A percentile compares a stretch with the other conserved stretches of the same genome.
phyloP scores from a whole-genome alignment of 176 grass and related monocot genomes.

The Urochloa ruziziensis region DNA sequence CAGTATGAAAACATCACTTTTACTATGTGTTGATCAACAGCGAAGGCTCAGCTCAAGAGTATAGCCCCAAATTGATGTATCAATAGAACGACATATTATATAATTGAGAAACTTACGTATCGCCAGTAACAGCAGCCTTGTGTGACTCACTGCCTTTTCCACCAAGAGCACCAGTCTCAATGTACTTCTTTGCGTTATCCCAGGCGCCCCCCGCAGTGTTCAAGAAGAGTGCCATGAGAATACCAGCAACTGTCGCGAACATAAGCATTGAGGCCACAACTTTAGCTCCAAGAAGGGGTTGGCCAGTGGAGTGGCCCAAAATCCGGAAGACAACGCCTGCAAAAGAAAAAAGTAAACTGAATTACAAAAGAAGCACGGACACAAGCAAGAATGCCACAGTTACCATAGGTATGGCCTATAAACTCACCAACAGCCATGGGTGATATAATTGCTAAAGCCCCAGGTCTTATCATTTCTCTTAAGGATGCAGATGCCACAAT shows the following conservation, averaged over 20 bases:
- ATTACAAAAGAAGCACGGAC: constrained; percentile 1
- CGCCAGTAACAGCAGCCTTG: constrained; percentile 96
- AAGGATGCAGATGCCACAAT: constrained; percentile 98
- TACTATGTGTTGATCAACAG: neutral
- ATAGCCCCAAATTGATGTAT: neutral
- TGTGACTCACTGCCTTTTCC: constrained; percentile 95
- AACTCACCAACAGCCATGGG: constrained; percentile 79
- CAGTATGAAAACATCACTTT: neutral
- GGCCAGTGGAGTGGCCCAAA: constrained; percentile 73
- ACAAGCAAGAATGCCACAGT: neutral
- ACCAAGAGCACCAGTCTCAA: constrained; percentile 94
- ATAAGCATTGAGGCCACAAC: constrained; percentile 98
- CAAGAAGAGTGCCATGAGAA: constrained; percentile 98
- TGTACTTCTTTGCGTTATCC: constrained; percentile 99
- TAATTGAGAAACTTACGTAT: constrained; percentile 74
- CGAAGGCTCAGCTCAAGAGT: neutral
- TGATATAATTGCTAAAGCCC: constrained; percentile 92
- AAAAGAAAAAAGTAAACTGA: constrained; percentile 33
- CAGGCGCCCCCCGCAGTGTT: constrained; percentile 95
- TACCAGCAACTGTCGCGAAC: constrained; percentile 88
- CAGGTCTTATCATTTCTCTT: constrained; percentile 95
- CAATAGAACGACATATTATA: neutral
- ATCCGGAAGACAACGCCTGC: constrained; percentile 78
- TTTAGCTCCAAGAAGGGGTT: constrained; percentile 87
- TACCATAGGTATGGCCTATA: constrained; percentile 1